phyloP scores from a whole-genome alignment of 805 yeast species.

The Candida chilensis region DNA sequence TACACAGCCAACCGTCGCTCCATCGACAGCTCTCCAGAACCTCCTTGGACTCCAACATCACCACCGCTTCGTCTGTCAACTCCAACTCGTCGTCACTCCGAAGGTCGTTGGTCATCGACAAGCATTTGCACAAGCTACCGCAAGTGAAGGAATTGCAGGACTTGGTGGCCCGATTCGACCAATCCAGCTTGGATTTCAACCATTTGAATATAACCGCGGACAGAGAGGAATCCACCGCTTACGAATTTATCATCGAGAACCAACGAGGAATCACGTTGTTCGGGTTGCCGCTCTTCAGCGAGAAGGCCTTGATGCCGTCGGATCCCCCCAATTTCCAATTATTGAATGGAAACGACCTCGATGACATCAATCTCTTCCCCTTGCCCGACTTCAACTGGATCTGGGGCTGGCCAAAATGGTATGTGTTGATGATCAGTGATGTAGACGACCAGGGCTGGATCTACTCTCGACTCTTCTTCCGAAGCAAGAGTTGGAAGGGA shows the following conservation, averaged over 20 bases:
- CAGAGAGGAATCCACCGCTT: constrained; percentile 2
- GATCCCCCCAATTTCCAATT: constrained; percentile 45
- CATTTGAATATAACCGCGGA: constrained; percentile 2
- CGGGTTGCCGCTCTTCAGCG: constrained; percentile 41
- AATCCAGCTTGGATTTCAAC: constrained; percentile 3
- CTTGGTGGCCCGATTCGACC: constrained; percentile 10
- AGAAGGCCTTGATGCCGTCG: constrained; percentile 31
- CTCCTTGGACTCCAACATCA: too few species aligned
- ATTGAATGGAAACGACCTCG: constrained; percentile 26
- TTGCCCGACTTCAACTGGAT: constrained; percentile 42
- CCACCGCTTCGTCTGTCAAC: too few species aligned
- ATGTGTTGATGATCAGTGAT: constrained; percentile 41
- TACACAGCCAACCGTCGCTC: too few species aligned
- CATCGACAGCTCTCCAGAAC: too few species aligned
- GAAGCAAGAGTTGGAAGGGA: constrained; percentile 40
- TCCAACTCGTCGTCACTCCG: too few species aligned
- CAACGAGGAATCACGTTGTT: constrained; percentile 44
- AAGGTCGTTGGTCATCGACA: constrained; percentile 15
- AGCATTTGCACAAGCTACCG: constrained; percentile 13
- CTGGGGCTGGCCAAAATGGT: constrained; percentile 52
- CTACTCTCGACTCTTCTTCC: constrained; percentile 32
- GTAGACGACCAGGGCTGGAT: constrained; percentile 55
- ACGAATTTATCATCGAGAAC: constrained; percentile 41
- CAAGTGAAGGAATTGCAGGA: constrained; percentile 14
- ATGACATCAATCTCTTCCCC: constrained; percentile 20